Base-by-base conservation (phyloP, 306 rosid genomes). In the Nissolia schottii region DNA sequence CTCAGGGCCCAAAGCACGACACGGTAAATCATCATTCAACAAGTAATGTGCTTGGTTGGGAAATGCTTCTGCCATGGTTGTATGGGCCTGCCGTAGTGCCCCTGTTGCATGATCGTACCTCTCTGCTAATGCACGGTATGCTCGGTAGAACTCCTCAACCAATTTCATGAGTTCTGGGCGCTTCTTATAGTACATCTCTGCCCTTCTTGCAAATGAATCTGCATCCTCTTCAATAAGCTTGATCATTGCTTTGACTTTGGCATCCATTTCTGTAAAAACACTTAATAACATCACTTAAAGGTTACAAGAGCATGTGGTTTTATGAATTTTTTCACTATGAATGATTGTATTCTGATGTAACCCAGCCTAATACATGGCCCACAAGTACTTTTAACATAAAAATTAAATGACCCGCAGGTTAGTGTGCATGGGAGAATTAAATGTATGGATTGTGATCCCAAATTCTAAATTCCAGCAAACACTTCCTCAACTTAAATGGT, bases 211-310 rank as follows among this genome's bases (percentile, higher is more conserved):
- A 83, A 95, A 95, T 23, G 99, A 95, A 80, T 95, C 99, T 15
- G 97, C 99, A 85, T 95, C 99, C 83, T 95, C 99, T 87, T 95
- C 99, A 54, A 95, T 95, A 72, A 92, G 99, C 85, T 92, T 95
- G 80, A 95, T 92, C 99, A 95, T 95, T 56, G 96, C 82, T 80
- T 95, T 95, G 35, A 95, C 99, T 85, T 95, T 95, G 76, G 88
- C 84, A 83, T 95, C 99, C 96, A 95, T 95, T 69, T 92, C 99
- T 95, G 88, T 69, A 72, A 60, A 69, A 70, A 53, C 53, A 56
- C 61, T 29, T 66, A 60, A 35, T 19, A 61, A 67, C 18, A 50
- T 74, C 77, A 41, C 65, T 76, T 27, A 46, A 58, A 64, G 63
- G 53, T 35, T 61, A 22, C 71, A 12, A 2, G 3, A 67, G 24